Percentiles rank a stretch among this genome's conserved stretches.
Conservation (phyloP, 2,329 filamentous ascomycete species). For the Aspergillus candidus region DNA sequence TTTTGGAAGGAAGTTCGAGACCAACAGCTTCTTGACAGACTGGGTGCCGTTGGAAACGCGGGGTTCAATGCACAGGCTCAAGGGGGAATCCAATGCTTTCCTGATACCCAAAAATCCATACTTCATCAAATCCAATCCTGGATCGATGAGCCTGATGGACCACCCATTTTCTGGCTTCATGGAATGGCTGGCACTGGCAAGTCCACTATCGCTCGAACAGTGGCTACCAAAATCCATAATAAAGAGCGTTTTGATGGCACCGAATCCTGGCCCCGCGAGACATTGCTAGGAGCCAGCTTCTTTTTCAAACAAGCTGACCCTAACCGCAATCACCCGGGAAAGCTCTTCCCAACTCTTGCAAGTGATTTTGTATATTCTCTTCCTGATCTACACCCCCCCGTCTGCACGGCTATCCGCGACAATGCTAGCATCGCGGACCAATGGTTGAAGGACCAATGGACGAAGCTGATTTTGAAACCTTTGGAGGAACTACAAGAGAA, state of each 20-base stretch:
- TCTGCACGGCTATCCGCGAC: neutral
- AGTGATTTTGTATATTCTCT: constrained; percentile 8
- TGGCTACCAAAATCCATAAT: constrained; percentile 9
- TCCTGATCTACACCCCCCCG: too few relatives aligned
- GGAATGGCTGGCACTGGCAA: constrained; percentile 32
- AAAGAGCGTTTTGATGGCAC: too few relatives aligned
- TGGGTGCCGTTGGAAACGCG: too few relatives aligned
- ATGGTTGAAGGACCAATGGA: too few relatives aligned
- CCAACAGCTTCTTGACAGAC: too few relatives aligned
- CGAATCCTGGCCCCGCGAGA: constrained; percentile 1
- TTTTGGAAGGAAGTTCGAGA: too few relatives aligned
- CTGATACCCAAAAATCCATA: too few relatives aligned
- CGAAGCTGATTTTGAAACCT: too few relatives aligned
- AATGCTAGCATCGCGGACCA: neutral
- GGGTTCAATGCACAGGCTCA: too few relatives aligned
- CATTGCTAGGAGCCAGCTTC: constrained; percentile 23
- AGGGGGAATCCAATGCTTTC: too few relatives aligned
- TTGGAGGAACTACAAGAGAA: too few relatives aligned
- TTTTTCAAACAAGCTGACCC: constrained; percentile 23
- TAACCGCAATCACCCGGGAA: constrained; percentile 13
- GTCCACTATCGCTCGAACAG: constrained; percentile 26
- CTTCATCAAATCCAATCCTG: neutral
- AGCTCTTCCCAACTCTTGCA: constrained; percentile 23
- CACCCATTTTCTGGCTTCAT: constrained; percentile 27
- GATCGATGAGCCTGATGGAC: neutral